Conservation (phyloP, 129 eudicot species). For the Flaveria trinervia region DNA sequence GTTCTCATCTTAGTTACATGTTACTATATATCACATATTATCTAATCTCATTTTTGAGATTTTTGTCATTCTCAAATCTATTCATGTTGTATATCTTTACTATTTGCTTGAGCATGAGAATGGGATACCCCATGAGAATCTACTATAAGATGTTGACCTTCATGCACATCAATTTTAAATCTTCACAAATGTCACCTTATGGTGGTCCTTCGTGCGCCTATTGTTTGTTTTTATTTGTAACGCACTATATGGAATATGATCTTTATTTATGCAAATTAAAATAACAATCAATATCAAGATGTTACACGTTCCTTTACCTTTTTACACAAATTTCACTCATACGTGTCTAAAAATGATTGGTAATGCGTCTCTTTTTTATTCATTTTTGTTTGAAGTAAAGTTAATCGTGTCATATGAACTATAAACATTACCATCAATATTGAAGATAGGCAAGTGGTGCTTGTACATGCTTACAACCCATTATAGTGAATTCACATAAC, state of each 20-base stretch:
- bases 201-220: slow-evolving; percentile 23
- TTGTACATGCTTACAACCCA: background rate
- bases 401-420: background rate
- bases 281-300: background rate
- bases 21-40: background rate
- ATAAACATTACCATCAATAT: background rate
- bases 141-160: slow-evolving; percentile 24
- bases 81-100: background rate
- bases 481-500: background rate
- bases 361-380: background rate
- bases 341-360: background rate
- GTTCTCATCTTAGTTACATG: background rate
- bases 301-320: slow-evolving; percentile 1
- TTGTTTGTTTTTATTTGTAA: background rate
- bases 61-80: background rate
- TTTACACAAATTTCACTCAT: background rate
- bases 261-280: background rate
- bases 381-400: background rate
- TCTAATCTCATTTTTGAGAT: background rate
- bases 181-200: slow-evolving; percentile 21
- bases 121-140: background rate
- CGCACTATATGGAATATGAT: background rate
- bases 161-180: slow-evolving; percentile 23
- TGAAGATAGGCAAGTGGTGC: background rate
- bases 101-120: slow-evolving; percentile 4